Base-by-base conservation (phyloP, 495 filamentous ascomycete species). In the Staphylotrichum longicolle region DNA sequence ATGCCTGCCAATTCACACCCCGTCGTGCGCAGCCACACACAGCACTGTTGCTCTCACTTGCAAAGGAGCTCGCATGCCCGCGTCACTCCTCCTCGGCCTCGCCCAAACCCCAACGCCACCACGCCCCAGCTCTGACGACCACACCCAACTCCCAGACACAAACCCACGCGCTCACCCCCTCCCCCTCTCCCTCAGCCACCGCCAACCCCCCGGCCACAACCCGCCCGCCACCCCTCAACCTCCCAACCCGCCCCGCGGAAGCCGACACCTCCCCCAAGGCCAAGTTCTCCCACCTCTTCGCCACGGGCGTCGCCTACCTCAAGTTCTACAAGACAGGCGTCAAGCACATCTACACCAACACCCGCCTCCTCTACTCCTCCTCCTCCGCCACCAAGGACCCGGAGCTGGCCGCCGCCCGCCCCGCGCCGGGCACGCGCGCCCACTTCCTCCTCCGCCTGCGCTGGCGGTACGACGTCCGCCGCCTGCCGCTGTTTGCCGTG, bases 281-380 rank as follows among this genome's bases (percentile, higher is more conserved):
- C 34, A 66, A 69, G 35, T 66, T 84, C 65, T 61, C 8, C 1
- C 78, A 88, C 74, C 68, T 77, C 44, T 74, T 81, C 67, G 49
- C 62, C 0, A 68, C 77, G 5, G 87, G 85, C 49, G 83, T 83
- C 57, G 78, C 83, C 27, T 89, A 89, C 73, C 67, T 85, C 6
- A 73, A 74, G 37, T 98, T 98, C 82, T 98, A 96, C 84, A 96
- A 95, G 71, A 82, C 84, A 32, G 93, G 93, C 12, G 71, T 96
- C 33, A 82, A 81, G 64, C 83, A 86, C 57, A 85, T 96, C 57
- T 78, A 75, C 60, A 67, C 65, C 34, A 91, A 91, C 75, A 59
- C 54, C 58, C 62, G 62, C 74, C 54, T 68, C 39, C 58, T 55
- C 49, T 20, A 54, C 61, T 52, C 53, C 67, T 71, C n/a, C 61